Evolutionary conservation across 139 green algal species (phyloP).

Genomic region (Medakamo hakoo): DNA sequence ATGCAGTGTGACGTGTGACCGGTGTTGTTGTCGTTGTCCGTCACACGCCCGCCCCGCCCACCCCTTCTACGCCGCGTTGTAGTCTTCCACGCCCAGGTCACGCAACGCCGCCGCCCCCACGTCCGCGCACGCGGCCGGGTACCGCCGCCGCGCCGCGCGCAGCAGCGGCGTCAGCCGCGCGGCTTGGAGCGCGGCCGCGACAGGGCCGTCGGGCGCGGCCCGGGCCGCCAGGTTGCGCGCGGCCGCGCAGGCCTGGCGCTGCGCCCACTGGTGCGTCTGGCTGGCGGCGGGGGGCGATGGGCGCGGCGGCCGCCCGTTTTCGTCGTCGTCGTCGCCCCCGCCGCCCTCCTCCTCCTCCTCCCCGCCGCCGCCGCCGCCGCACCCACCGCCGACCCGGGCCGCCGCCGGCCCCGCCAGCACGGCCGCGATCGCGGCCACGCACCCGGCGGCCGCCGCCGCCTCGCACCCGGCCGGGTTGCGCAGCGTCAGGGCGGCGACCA

Average conservation of each 20-base stretch:
- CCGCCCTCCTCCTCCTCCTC: too few species aligned
- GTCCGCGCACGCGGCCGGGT: constrained; percentile 24
- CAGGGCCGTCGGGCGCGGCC: background rate
- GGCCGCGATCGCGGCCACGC: background rate
- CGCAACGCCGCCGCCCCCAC: background rate
- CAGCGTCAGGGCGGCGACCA: background rate
- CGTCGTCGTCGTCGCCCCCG: background rate
- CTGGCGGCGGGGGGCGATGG: too few species aligned
- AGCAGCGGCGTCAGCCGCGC: constrained; percentile 88
- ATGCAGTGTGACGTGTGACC: too few species aligned
- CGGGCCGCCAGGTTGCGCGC: background rate
- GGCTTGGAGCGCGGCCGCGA: constrained; percentile 18
- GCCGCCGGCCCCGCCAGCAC: background rate
- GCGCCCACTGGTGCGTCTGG: background rate
- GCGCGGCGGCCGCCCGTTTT: too few species aligned
- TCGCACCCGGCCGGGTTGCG: background rate
- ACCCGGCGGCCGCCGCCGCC: background rate
- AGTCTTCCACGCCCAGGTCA: background rate
- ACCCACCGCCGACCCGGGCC: too few species aligned
- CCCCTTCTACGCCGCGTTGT: background rate
- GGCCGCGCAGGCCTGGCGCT: background rate
- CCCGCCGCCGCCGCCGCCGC: too few species aligned
- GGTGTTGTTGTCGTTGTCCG: too few species aligned
- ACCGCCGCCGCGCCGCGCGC: constrained; percentile 63
- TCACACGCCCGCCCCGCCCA: too few species aligned